These are phyloP conservation scores for Penicillium corylophilum DNA, from an alignment of 2,329 filamentous ascomycete genomes.

Conservation along the genomic window DNA sequence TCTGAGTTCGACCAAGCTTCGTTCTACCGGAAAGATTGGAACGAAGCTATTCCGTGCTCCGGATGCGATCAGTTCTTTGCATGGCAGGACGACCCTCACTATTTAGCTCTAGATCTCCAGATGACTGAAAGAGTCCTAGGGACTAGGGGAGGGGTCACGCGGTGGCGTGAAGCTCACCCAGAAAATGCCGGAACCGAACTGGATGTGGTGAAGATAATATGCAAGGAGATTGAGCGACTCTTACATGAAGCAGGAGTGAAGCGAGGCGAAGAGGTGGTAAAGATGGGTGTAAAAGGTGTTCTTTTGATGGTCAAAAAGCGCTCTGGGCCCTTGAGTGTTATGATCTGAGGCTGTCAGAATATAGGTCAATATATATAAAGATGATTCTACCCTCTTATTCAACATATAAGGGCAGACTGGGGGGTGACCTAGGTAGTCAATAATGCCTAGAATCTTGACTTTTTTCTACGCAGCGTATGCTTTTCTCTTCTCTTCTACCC, in stretches of 20 bases:
- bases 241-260: conserved; percentile 25
- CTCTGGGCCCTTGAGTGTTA: too few relatives aligned
- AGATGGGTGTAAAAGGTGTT: not conserved
- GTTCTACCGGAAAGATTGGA: conserved; percentile 49
- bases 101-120: conserved; percentile 24
- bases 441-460: too few relatives aligned
- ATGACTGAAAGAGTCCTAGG: conserved; percentile 25
- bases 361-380: too few relatives aligned
- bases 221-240: conserved; percentile 24
- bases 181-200: conserved; percentile 35
- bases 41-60: not conserved
- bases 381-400: too few relatives aligned
- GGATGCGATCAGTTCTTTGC: too few relatives aligned
- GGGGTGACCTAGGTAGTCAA: too few relatives aligned
- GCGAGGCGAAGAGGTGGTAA: conserved; percentile 24
- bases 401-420: too few relatives aligned
- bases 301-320: too few relatives aligned
- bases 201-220: conserved; percentile 32
- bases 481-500: too few relatives aligned
- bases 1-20: conserved; percentile 40
- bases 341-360: too few relatives aligned
- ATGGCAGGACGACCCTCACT: conserved; percentile 24
- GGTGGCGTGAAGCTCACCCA: conserved; percentile 43
- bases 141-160: conserved; percentile 41
- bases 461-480: too few relatives aligned